Evolutionary conservation across 2,329 filamentous ascomycete genomes (phyloP).

Genomic region (Fusarium piperis): DNA sequence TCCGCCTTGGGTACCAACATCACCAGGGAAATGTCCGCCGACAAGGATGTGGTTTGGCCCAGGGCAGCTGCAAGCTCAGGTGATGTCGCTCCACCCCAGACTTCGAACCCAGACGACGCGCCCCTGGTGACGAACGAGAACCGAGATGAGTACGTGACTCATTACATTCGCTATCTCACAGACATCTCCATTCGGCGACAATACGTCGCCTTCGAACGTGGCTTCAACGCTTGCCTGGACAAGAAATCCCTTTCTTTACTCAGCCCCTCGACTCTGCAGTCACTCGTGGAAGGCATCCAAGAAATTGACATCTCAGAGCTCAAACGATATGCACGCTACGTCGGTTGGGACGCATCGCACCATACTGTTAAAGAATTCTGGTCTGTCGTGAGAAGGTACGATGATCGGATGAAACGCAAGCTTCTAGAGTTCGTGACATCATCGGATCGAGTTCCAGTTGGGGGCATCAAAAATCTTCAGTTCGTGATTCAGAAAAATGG

Average conservation of each 20-base stretch:
- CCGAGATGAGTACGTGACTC: slow-evolving; percentile 78
- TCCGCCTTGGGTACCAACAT: slow-evolving; percentile 66
- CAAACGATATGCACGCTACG: slow-evolving; percentile 77
- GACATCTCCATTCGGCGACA: slow-evolving; percentile 81
- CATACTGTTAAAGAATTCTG: slow-evolving; percentile 83
- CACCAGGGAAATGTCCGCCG: slow-evolving; percentile 63
- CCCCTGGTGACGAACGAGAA: slow-evolving; percentile 84
- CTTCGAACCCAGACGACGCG: slow-evolving; percentile 61
- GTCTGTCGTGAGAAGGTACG: slow-evolving; percentile 76
- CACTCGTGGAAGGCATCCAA: slow-evolving; percentile 83
- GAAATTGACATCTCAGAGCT: slow-evolving; percentile 82
- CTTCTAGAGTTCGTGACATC: slow-evolving; percentile 96
- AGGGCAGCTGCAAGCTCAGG: slow-evolving; percentile 53
- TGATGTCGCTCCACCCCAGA: slow-evolving; percentile 33
- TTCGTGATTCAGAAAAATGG: slow-evolving; percentile 87
- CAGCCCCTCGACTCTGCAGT: slow-evolving; percentile 75
- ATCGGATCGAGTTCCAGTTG: slow-evolving; percentile 88
- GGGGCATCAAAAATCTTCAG: slow-evolving; percentile 81
- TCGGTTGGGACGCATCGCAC: slow-evolving; percentile 78
- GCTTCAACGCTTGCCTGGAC: slow-evolving; percentile 81
- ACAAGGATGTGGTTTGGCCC: slow-evolving; percentile 59
- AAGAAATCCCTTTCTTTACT: slow-evolving; percentile 77
- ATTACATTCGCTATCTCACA: slow-evolving; percentile 87
- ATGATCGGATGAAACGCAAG: slow-evolving; percentile 74
- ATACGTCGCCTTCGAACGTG: slow-evolving; percentile 80